phyloP scores from a whole-genome alignment of 306 rosid genomes.

The Acacia melanoxylon region DNA sequence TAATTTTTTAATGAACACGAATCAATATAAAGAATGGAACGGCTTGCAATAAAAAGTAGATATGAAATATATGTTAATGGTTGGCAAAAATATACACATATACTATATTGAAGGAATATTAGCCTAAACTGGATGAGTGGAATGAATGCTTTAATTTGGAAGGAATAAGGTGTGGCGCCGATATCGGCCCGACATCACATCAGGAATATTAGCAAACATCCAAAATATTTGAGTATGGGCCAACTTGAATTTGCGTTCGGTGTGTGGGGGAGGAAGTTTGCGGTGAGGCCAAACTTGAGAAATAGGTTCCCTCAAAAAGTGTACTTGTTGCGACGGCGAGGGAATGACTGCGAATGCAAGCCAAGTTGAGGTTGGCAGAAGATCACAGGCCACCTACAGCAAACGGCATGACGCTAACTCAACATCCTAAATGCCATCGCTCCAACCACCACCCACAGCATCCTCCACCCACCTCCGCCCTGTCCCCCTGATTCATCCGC shows the following conservation, averaged over 20 bases:
- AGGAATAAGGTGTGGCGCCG: slow-evolving; percentile 10
- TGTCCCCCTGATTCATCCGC: slow-evolving; percentile 23
- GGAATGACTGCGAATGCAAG: neutral
- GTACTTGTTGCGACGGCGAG: too few species aligned
- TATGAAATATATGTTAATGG: too few species aligned
- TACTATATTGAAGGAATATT: too few species aligned
- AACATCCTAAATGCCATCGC: neutral
- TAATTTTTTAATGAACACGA: neutral
- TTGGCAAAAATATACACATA: too few species aligned
- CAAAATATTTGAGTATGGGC: neutral
- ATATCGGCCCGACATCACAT: slow-evolving; percentile 6
- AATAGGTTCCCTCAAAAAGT: too few species aligned
- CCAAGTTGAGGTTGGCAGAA: neutral
- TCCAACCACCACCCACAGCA: neutral
- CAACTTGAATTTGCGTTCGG: neutral
- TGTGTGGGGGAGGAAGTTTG: neutral
- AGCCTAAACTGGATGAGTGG: too few species aligned
- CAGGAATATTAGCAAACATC: neutral
- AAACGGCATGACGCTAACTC: neutral
- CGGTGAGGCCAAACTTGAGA: neutral
- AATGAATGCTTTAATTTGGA: neutral
- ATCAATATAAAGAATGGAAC: neutral
- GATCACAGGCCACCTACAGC: neutral
- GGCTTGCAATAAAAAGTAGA: neutral
- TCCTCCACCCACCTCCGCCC: neutral